phyloP scores from a whole-genome alignment of 257 asterid species.

The Handroanthus guayacan region DNA sequence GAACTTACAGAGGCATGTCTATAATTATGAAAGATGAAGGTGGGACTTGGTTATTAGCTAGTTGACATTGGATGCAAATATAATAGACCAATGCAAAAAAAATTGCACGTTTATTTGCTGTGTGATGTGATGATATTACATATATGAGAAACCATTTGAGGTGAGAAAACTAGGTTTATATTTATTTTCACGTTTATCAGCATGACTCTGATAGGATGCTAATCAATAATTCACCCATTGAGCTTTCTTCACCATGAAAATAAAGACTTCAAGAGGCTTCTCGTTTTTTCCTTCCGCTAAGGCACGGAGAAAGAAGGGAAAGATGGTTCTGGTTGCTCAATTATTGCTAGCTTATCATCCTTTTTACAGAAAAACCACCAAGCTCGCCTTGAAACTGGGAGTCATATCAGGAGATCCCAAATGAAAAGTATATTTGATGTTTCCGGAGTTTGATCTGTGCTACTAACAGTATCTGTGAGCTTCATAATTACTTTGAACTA shows the following conservation, averaged over 20 bases:
- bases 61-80: too few relatives aligned
- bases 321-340: background rate
- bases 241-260: conserved; percentile 5
- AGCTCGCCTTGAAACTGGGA: background rate
- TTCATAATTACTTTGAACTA: conserved; percentile 5
- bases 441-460: background rate
- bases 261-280: background rate
- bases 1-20: too few relatives aligned
- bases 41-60: too few relatives aligned
- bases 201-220: background rate
- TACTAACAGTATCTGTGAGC: background rate
- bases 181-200: background rate
- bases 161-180: background rate
- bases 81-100: too few relatives aligned
- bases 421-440: background rate
- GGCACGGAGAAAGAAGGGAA: background rate
- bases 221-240: background rate
- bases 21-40: too few relatives aligned
- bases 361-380: background rate
- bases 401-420: background rate
- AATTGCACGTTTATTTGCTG: too few relatives aligned
- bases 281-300: background rate
- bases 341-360: background rate
- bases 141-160: background rate
- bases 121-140: background rate